A percentile compares a stretch with the other conserved stretches of the same genome.
Conservation (phyloP, 2,329 filamentous ascomycete genomes). For the Beauveria sp. region DNA sequence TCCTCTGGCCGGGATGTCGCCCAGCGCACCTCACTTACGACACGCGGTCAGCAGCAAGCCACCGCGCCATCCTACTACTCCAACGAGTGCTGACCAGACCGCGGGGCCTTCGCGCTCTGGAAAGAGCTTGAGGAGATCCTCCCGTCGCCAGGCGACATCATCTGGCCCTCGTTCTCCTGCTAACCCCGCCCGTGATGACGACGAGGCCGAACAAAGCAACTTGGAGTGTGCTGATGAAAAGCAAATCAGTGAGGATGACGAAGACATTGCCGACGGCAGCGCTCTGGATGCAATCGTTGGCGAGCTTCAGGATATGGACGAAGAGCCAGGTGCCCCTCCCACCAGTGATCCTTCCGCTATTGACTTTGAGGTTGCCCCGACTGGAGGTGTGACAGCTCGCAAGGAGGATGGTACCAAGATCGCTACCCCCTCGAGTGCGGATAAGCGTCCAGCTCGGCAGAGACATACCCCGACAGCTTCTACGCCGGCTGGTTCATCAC, state of each 20-base stretch:
- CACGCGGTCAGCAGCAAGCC: conserved; percentile 32
- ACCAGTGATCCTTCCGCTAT: conserved; percentile 69
- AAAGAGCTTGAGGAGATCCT: conserved; percentile 51
- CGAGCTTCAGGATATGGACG: conserved; percentile 76
- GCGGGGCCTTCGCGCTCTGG: conserved; percentile 51
- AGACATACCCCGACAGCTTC: conserved; percentile 35
- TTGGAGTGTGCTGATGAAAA: conserved; percentile 92
- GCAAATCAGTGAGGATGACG: conserved; percentile 68
- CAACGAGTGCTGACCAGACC: conserved; percentile 36
- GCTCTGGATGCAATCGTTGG: conserved; percentile 80
- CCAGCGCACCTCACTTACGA: conserved; percentile 30
- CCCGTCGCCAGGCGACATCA: conserved; percentile 48
- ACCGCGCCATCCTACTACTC: conserved; percentile 30
- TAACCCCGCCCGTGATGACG: conserved; percentile 47
- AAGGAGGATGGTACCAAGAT: conserved; percentile 88
- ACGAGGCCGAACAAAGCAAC: conserved; percentile 58
- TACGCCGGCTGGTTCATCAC: conserved; percentile 48
- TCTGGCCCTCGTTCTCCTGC: conserved; percentile 44
- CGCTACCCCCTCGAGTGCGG: conserved; percentile 65
- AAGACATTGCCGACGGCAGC: conserved; percentile 56
- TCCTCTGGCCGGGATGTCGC: conserved; percentile 20
- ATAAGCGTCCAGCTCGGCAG: conserved; percentile 30
- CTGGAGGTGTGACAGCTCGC: conserved; percentile 80
- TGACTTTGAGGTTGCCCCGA: conserved; percentile 80
- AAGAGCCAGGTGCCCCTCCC: conserved; percentile 34